Conservation (phyloP, 2,329 filamentous ascomycete species). For the Ceratocystis variospora region DNA sequence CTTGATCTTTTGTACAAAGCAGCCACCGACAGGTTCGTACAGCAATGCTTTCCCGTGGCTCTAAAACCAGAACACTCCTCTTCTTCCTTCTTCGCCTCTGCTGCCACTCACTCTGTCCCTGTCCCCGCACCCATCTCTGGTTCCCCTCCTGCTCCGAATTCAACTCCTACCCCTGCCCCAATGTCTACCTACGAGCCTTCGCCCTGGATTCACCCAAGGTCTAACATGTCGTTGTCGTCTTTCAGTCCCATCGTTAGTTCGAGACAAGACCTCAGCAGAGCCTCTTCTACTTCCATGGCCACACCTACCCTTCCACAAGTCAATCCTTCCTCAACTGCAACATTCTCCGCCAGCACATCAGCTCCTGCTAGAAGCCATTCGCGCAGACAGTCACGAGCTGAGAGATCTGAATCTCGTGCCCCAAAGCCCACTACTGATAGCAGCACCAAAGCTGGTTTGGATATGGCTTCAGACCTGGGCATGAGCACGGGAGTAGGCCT, state of each 20-base stretch:
- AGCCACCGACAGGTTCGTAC: slow-evolving; percentile 46
- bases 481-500: slow-evolving; percentile 30
- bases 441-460: slow-evolving; percentile 21
- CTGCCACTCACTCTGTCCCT: not conserved
- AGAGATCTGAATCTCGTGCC: not conserved
- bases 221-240: slow-evolving; percentile 70
- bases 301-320: slow-evolving; percentile 5
- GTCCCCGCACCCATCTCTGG: not conserved
- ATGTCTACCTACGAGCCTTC: not conserved
- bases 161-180: not conserved
- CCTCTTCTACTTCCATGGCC: slow-evolving; percentile 10
- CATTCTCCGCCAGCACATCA: not conserved
- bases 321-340: slow-evolving; percentile 3
- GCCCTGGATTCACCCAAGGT: slow-evolving; percentile 56
- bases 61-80: not conserved
- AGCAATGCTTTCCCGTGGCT: slow-evolving; percentile 19
- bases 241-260: slow-evolving; percentile 28
- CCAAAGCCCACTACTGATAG: slow-evolving; percentile 25
- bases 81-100: not conserved
- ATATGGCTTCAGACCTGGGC: not conserved
- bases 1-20: slow-evolving; percentile 85
- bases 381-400: slow-evolving; percentile 9
- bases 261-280: slow-evolving; percentile 18
- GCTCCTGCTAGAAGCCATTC: slow-evolving; percentile 6
- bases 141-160: not conserved